Base-by-base conservation (phyloP, 2,329 filamentous ascomycete genomes). In the Diaporthe ampelina region DNA sequence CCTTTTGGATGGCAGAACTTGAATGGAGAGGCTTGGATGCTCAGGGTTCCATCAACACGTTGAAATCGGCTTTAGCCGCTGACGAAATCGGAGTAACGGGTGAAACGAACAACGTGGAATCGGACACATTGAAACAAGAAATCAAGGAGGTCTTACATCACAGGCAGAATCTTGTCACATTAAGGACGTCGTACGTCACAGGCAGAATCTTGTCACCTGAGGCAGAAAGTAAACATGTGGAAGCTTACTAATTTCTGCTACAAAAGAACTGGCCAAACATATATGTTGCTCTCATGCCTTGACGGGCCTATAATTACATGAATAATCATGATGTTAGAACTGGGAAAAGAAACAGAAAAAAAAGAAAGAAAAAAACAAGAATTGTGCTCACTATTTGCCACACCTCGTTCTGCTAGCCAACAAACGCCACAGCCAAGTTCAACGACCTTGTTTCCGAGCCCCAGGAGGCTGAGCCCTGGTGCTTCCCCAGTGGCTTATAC, bases 1-100 rank as follows among this genome's bases (percentile, higher is more conserved):
- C n/a, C 10, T 73, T 73, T 5, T 73, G 72, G 72, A 58, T 61
- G 13, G 65, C 72, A 4, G 72, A 73, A 52, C 43, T 73, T 13
- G 40, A 69, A 29, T 73, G 72, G 72, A 57, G 72, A 13, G 29
- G 19, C 4, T 63, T 56, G 0, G 24, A 45, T 4, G 32, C 43
- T 8, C 15, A 32, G 17, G 56, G 17, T 32, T 73, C 61, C 1
- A 59, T 73, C 56, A n/a, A 48, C 3, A 54, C 68, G 10, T 19
- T 73, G 52, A 70, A 50, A 15, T 52, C 29, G 26, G 61, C 43
- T 9, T 13, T 52, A 29, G 29, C 21, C 9, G 19, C 9, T 1
- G 61, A n/a, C 19, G 61, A 67, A 3, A 4, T 24, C 17, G 29
- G 19, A 24, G n/a, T 11, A 9, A 17, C 19, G 61, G 61, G 11